A percentile compares a stretch with the other conserved stretches of the same genome.
phyloP scores from a whole-genome alignment of 2,329 filamentous ascomycete genomes.

The Karstenula rhodostoma region DNA sequence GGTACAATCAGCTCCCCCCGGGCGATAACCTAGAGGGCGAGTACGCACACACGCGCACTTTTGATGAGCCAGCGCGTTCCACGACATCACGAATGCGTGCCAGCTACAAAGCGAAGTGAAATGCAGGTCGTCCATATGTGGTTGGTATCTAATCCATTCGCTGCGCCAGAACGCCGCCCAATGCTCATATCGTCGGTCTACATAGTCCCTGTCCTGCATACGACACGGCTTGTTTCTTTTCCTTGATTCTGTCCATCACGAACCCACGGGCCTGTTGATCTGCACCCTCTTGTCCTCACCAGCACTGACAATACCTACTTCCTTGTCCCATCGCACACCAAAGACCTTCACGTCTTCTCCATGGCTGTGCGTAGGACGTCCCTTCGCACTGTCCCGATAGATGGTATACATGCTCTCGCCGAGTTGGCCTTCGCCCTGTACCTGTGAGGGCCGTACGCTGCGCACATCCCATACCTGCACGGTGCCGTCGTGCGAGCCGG shows the following conservation, averaged over 20 bases:
- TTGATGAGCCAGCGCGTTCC: background rate
- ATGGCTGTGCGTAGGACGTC: conserved; percentile 61
- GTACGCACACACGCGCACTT: no score
- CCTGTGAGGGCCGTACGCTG: conserved; percentile 67
- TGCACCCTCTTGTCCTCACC: conserved; percentile 96
- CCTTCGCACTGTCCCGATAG: conserved; percentile 74
- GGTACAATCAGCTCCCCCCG: no score
- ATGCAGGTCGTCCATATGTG: background rate
- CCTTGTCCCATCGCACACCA: conserved; percentile 82
- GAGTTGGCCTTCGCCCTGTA: conserved; percentile 58
- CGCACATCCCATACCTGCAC: conserved; percentile 94
- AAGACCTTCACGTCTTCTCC: conserved; percentile 93
- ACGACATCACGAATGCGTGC: background rate
- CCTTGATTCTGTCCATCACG: conserved; percentile 8
- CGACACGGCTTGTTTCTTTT: no score
- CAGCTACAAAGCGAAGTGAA: background rate
- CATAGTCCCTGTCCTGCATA: conserved; percentile 7
- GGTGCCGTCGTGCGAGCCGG: conserved; percentile 90
- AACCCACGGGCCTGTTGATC: conserved; percentile 67
- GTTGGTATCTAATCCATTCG: conserved; percentile 16
- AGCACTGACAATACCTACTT: conserved; percentile 86
- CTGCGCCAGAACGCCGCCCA: conserved; percentile 11
- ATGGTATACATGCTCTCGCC: conserved; percentile 81
- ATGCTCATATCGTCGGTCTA: background rate
- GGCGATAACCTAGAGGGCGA: no score